A percentile compares a stretch with the other conserved stretches of the same genome.
Evolutionary conservation across 352 stramenopile species (phyloP).

Genomic region (Globisporangium nagaii): DNA sequence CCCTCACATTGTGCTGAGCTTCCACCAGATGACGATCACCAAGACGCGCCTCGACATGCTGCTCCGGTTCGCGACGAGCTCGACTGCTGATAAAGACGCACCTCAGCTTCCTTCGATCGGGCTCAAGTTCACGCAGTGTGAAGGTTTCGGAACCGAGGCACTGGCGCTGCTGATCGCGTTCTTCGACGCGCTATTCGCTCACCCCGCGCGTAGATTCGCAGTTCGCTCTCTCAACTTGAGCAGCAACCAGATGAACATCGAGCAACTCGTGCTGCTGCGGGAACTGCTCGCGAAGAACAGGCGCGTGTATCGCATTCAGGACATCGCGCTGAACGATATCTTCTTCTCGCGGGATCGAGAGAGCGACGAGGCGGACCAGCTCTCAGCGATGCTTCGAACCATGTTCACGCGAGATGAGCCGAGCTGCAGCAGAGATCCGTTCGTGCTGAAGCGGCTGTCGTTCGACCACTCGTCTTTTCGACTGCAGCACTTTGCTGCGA

Average conservation of each 20-base stretch:
- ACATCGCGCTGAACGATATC: slow-evolving; percentile 2
- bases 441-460: background rate
- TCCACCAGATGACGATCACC: slow-evolving; percentile 2
- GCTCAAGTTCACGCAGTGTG: slow-evolving; percentile 5
- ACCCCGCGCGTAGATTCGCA: background rate
- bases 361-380: background rate
- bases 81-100: background rate
- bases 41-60: background rate
- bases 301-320: slow-evolving; percentile 1
- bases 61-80: background rate
- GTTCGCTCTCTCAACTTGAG: slow-evolving; percentile 7
- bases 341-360: slow-evolving; percentile 7
- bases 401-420: background rate
- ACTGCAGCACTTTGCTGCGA: slow-evolving; percentile 3
- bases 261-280: slow-evolving; percentile 4
- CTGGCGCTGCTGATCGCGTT: background rate
- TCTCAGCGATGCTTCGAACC: background rate
- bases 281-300: slow-evolving; percentile 3
- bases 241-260: slow-evolving; percentile 4
- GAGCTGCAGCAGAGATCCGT: too few species aligned
- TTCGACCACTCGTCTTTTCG: slow-evolving; percentile 7
- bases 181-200: background rate
- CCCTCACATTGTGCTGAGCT: slow-evolving; percentile 1
- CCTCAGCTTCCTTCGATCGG: background rate
- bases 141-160: background rate